Percentiles rank a stretch among this genome's conserved stretches.
Conservation (phyloP, 257 asterid genomes). For the Gentiana straminea region DNA sequence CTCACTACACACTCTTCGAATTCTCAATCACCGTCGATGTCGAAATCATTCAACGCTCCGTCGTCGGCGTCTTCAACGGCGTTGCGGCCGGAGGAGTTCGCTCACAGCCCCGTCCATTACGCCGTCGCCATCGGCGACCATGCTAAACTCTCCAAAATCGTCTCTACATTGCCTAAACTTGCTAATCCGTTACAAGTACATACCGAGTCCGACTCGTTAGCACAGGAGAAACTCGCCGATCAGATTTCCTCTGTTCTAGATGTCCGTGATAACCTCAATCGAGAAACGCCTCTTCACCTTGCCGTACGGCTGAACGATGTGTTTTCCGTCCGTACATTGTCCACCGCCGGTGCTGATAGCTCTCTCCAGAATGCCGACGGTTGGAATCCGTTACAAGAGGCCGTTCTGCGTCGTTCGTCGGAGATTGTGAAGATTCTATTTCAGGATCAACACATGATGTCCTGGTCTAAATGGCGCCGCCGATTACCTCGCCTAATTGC, state of each 20-base stretch:
- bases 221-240: constrained; percentile 55
- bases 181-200: constrained; percentile 36
- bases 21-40: constrained; percentile 24
- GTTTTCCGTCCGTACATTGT: constrained; percentile 44
- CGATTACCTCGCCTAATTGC: constrained; percentile 80
- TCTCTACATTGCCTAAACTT: constrained; percentile 46
- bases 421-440: constrained; percentile 56
- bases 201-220: constrained; percentile 55
- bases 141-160: constrained; percentile 38
- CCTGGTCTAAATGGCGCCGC: constrained; percentile 96
- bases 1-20: constrained; percentile 6
- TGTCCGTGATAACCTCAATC: constrained; percentile 63
- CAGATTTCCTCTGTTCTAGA: constrained; percentile 60
- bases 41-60: constrained; percentile 34
- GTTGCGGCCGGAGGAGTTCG: constrained; percentile 55
- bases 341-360: constrained; percentile 72
- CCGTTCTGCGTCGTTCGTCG: constrained; percentile 66
- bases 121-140: constrained; percentile 73
- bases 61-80: constrained; percentile 32
- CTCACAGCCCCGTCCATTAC: constrained; percentile 73
- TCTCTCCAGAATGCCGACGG: constrained; percentile 90
- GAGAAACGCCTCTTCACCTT: constrained; percentile 87
- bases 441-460: constrained; percentile 68
- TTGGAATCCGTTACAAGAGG: constrained; percentile 89
- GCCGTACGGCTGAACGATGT: constrained; percentile 85